A percentile compares a stretch with the other conserved stretches of the same genome.
Evolutionary conservation across 345 rosid species (phyloP).

Genomic region (Arabidopsis thaliana): DNA sequence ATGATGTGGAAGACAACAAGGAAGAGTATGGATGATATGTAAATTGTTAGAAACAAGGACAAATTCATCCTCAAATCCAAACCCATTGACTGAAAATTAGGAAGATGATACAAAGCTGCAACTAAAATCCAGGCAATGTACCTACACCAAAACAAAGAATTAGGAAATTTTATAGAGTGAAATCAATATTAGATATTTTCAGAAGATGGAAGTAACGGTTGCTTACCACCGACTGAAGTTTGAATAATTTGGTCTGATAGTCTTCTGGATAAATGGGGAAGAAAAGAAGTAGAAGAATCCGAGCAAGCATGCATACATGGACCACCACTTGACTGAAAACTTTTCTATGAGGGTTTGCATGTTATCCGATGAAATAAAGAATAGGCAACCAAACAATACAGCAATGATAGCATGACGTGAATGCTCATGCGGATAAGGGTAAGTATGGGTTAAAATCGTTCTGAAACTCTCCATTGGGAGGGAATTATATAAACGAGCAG

Average conservation of each 20-base stretch:
- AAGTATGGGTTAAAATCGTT: conserved; percentile 79
- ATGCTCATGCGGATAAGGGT: conserved; percentile 98
- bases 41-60: conserved; percentile 89
- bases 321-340: conserved; percentile 97
- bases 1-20: conserved; percentile 92
- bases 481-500: conserved; percentile 58
- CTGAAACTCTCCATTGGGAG: conserved; percentile 90
- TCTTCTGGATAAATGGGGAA: conserved; percentile 94
- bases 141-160: conserved; percentile 53
- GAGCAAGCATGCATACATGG: conserved; percentile 96
- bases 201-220: conserved; percentile 18
- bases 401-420: conserved; percentile 98
- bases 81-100: conserved; percentile 99
- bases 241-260: conserved; percentile 92
- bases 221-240: conserved; percentile 97
- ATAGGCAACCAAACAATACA: conserved; percentile 87
- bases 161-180: neutral
- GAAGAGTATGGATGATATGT: conserved; percentile 81
- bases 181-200: neutral
- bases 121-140: conserved; percentile 97
- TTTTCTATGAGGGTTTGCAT: conserved; percentile 94
- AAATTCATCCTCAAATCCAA: conserved; percentile 99
- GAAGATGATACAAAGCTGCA: conserved; percentile 98
- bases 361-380: conserved; percentile 96
- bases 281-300: conserved; percentile 99